Evolutionary conservation across 257 asterid genomes (phyloP), one percentile per base, ranked within the genome.

Genomic region (Voacanga thouarsii): DNA sequence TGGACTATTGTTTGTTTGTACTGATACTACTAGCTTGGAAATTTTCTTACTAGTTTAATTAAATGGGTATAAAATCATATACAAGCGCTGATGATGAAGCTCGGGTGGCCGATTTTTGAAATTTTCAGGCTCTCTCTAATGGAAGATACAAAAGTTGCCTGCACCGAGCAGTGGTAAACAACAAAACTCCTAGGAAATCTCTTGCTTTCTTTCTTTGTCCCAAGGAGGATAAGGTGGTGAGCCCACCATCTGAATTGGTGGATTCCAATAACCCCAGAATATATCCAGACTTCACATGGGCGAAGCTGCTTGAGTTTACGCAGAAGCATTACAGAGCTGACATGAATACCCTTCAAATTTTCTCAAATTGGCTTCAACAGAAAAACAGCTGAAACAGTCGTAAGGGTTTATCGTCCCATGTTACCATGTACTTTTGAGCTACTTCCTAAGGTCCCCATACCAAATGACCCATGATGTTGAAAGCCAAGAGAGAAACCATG

Each of bases 111-210:
- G 37, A 41, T 65, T 47, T 18, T 47, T 3, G 14, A 45, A 14
- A 39, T 19, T 39, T 61, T 50, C 90, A 94, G 98, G 99, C 99
- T 0, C 92, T 94, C 0, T 88, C 99, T 3, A 94, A 94, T 75
- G 99, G 97, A 86, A 87, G 89, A 75, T 94, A 90, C 86, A 91
- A 90, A 81, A 92, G 99, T 82, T 94, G 99, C 73, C 78, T 94
- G 79, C 99, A 94, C 83, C 82, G 99, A 51, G 97, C 99, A 44
- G 99, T 94, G 85, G 99, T 94, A 87, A 94, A 94, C 90, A 90
- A 74, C 83, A 81, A 12, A 81, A 84, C 85, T 82, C 82, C 92
- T 37, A 86, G 99, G 85, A 94, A 92, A 81, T 94, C 99, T 4
- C 89, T 94, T 0, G 99, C 99, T 11, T 94, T 94, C 82, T 94